These are phyloP conservation scores for Volvox africanus DNA, from an alignment of 139 green algal species.

Conservation along the genomic window DNA sequence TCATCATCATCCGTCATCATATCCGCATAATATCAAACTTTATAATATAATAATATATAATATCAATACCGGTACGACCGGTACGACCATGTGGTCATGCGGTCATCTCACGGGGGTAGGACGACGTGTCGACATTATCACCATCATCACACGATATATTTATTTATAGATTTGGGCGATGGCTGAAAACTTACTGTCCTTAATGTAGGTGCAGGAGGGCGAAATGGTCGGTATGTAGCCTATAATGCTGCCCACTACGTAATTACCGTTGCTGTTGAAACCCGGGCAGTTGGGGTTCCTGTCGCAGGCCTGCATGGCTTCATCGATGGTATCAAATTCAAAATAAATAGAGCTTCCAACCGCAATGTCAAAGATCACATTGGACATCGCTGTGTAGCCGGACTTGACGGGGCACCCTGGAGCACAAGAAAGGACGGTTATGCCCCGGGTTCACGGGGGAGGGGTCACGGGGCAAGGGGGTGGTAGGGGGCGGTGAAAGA, in stretches of 20 bases:
- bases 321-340: not conserved
- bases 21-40: too few species aligned
- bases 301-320: not conserved
- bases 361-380: not conserved
- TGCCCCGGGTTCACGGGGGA: too few species aligned
- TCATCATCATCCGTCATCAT: too few species aligned
- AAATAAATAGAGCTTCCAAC: too few species aligned
- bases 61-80: too few species aligned
- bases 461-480: too few species aligned
- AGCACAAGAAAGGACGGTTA: not conserved
- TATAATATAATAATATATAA: too few species aligned
- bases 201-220: not conserved
- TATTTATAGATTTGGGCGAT: not conserved
- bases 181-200: not conserved
- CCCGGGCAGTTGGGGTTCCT: not conserved
- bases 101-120: too few species aligned
- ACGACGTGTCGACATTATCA: too few species aligned
- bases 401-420: not conserved
- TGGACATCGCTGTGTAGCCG: not conserved
- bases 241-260: not conserved
- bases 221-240: not conserved
- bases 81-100: too few species aligned
- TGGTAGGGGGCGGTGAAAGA: too few species aligned
- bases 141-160: not conserved
- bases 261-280: not conserved